Evolutionary conservation across 164 flowering plant species (phyloP), one percentile per base, ranked within the genome.

Genomic region (Aristolochia contorta): DNA sequence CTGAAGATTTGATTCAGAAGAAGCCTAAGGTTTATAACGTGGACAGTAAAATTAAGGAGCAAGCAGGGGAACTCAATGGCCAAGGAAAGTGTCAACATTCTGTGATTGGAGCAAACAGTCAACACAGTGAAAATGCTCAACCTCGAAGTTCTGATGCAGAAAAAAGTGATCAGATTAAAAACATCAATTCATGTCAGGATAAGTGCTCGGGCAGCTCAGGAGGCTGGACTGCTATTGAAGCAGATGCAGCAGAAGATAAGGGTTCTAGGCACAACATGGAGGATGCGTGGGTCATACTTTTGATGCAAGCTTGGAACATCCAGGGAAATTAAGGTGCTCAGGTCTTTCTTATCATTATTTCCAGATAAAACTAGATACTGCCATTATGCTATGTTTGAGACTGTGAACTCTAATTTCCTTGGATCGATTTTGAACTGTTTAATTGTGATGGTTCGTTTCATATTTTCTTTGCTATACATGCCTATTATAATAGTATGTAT

Each of bases 251-350:
- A 1, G 97, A 90, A 67, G 97, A 90, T 71, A 90, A 84, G 67
- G 97, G 97, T n/a, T 80, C 86, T 0, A 76, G 97, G 54, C 90
- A 80, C 65, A 64, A 80, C 14, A 90, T 87, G 97, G 97, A 90
- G 77, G 97, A 90, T 66, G 87, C 90, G 10, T 90, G 82, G 79
- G 90, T 90, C 58, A 67, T 90, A 53, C 82, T 90, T 57, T 65
- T 6, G 86, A 85, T 65, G 85, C 86, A 24, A 43, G 59, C 63
- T 61, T 76, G 67, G 84, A 74, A 16, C 67, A 54, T 67, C 78
- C 84, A 56, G 83, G 79, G 33, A 78, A 72, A 61, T 72, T 89
- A 73, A 86, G 91, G 91, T 87, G 37, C 15, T 56, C 21, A n/a
- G 12, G 25, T 51, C 15, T 47, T 61, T 65, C 25, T 14, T 54